Conservation (phyloP, 225 moss, liverwort and hornwort species). For the Polytrichum formosum region DNA sequence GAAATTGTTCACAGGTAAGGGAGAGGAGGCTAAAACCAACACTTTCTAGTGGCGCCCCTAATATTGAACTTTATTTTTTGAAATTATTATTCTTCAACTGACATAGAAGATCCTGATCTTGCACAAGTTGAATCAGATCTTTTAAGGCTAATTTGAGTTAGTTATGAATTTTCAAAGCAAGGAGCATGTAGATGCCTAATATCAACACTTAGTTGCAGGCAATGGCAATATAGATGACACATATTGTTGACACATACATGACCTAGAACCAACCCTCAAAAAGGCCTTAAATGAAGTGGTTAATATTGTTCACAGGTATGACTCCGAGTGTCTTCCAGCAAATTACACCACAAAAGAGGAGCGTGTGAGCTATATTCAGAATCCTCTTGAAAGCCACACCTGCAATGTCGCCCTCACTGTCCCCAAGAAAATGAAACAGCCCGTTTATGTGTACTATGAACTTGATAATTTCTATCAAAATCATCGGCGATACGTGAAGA, state of each 20-base stretch:
- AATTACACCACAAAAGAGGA: conserved; percentile 22
- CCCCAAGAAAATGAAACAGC: conserved; percentile 69
- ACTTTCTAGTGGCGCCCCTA: too few species aligned
- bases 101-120: too few species aligned
- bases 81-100: conserved; percentile 28
- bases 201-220: too few species aligned
- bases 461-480: conserved; percentile 91
- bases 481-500: conserved; percentile 95
- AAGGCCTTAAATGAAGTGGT: too few species aligned
- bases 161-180: too few species aligned
- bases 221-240: too few species aligned
- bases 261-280: too few species aligned
- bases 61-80: neutral
- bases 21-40: too few species aligned
- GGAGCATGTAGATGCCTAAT: too few species aligned
- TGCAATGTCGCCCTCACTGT: conserved; percentile 33
- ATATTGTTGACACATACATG: too few species aligned
- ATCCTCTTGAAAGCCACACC: neutral
- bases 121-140: too few species aligned
- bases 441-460: conserved; percentile 91
- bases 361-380: conserved; percentile 44
- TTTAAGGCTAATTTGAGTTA: too few species aligned
- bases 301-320: conserved; percentile 27
- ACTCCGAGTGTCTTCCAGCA: conserved; percentile 39
- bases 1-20: conserved; percentile 59